These are phyloP conservation scores for Arabidopsis arenosa DNA, from an alignment of 345 rosid species.

Conservation along the genomic window DNA sequence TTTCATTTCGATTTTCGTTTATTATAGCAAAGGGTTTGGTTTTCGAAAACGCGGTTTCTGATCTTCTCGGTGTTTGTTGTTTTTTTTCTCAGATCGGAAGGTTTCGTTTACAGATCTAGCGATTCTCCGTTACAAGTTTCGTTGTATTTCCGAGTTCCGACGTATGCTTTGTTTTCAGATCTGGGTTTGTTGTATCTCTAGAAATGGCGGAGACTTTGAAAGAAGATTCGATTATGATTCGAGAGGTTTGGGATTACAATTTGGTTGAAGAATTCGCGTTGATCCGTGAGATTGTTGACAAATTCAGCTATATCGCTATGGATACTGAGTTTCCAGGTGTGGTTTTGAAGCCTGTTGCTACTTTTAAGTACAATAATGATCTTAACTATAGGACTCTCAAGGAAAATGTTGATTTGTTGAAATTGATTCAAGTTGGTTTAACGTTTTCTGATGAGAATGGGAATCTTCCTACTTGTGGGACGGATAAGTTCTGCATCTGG, in stretches of 20 bases:
- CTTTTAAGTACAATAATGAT: constrained; percentile 79
- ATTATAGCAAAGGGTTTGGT: constrained; percentile 27
- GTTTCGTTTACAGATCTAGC: constrained; percentile 34
- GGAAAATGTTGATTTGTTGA: constrained; percentile 83
- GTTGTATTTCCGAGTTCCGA: constrained; percentile 3
- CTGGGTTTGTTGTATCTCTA: constrained; percentile 46
- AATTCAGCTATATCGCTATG: constrained; percentile 69
- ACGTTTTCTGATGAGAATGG: constrained; percentile 82
- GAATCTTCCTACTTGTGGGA: constrained; percentile 80
- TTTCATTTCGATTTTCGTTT: not conserved
- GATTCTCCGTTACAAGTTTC: constrained; percentile 13
- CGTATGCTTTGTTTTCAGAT: constrained; percentile 57
- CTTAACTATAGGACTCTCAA: constrained; percentile 79
- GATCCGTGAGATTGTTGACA: constrained; percentile 82
- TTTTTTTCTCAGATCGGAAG: constrained; percentile 29
- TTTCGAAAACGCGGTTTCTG: not conserved
- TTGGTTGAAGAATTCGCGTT: constrained; percentile 73
- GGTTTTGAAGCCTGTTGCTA: constrained; percentile 75
- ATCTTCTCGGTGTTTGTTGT: not conserved
- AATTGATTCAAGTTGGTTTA: constrained; percentile 80
- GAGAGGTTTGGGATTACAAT: constrained; percentile 91
- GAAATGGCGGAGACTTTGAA: constrained; percentile 65
- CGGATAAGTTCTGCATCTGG: constrained; percentile 77
- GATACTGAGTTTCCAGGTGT: constrained; percentile 97
- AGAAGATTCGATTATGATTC: constrained; percentile 67